Evolutionary conservation across 768 basidiomycete species (phyloP), one percentile per base, ranked within the genome.

Genomic region (Amanita rubescens): DNA sequence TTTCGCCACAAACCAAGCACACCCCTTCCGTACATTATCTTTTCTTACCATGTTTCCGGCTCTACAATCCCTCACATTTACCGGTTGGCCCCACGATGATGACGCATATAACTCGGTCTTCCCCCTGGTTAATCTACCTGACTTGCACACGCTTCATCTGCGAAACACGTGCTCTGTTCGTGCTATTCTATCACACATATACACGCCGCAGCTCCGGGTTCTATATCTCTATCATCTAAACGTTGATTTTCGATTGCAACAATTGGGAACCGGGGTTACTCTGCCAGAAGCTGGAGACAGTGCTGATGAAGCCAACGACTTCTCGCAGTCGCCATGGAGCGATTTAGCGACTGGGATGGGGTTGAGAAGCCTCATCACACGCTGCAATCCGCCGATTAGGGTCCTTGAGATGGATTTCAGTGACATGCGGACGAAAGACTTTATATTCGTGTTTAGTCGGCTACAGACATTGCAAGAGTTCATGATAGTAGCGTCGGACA

Each of bases 391-490:
- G 2, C 84, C 84, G 12, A 68, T 90, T 37, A 73, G 74, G 45
- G 65, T 81, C 30, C 76, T 90, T 20, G 78, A 84, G 62, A 90
- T 90, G 87, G 83, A 90, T 60, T 85, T 82, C 59, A 83, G 84
- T 50, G 88, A 90, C 67, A 83, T 88, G 80, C 83, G 87, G 42
- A 90, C 87, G 30, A 90, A 88, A 68, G 88, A 90, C 62, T 90
- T 90, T 62, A 63, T 60, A 27, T 87, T 81, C 69, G 70, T 81
- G 45, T 90, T 90, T 57, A 78, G 81, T 53, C 71, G 74, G 34
- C 68, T 87, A 11, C 62, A 64, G 0, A 55, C 65, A 32, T 69
- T 90, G 44, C 77, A 78, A 59, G 77, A 81, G 46, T 90, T 90
- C 65, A 74, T 76, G 44, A 89, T 90, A 59, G 81, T 84, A 52